Conservation (phyloP, 2,329 filamentous ascomycete species). For the Talaromyces verruculosus region DNA sequence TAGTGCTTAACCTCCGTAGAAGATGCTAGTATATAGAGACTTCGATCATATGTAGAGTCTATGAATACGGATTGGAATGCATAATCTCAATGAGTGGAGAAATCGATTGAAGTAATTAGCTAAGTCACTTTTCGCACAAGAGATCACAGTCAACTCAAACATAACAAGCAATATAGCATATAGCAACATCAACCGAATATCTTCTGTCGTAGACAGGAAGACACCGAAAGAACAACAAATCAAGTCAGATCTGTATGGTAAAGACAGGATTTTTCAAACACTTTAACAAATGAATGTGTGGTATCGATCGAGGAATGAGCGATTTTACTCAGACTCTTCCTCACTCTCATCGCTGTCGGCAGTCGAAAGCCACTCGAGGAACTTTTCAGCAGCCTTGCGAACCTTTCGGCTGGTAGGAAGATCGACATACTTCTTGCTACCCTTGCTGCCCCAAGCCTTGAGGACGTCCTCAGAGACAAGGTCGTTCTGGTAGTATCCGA, state of each 20-base stretch:
- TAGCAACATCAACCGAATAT: conserved; percentile 3
- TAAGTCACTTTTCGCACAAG: not conserved
- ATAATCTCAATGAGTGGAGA: conserved; percentile 10
- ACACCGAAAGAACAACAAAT: not conserved
- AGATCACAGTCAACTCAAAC: conserved; percentile 8
- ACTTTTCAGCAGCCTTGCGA: conserved; percentile 88
- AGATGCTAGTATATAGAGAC: not conserved
- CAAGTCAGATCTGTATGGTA: not conserved
- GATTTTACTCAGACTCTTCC: conserved; percentile 56
- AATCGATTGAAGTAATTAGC: not conserved
- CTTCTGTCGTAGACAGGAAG: not conserved
- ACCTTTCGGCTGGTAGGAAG: conserved; percentile 88
- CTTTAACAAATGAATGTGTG: conserved; percentile 7
- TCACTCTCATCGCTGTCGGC: conserved; percentile 72
- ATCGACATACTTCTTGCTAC: conserved; percentile 98
- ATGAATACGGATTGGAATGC: not conserved
- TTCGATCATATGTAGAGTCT: not conserved
- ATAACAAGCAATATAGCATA: conserved; percentile 5
- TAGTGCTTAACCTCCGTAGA: not conserved
- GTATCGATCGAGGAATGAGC: not conserved
- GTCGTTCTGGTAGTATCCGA: conserved; percentile 88
- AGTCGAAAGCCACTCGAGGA: conserved; percentile 89
- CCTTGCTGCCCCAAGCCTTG: conserved; percentile 87
- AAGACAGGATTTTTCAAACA: not conserved
- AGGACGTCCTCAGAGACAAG: conserved; percentile 84